Evolutionary conservation across 177 flowering plant genomes (phyloP), one percentile per base, ranked within the genome.

Genomic region (Tripterygium wilfordii): DNA sequence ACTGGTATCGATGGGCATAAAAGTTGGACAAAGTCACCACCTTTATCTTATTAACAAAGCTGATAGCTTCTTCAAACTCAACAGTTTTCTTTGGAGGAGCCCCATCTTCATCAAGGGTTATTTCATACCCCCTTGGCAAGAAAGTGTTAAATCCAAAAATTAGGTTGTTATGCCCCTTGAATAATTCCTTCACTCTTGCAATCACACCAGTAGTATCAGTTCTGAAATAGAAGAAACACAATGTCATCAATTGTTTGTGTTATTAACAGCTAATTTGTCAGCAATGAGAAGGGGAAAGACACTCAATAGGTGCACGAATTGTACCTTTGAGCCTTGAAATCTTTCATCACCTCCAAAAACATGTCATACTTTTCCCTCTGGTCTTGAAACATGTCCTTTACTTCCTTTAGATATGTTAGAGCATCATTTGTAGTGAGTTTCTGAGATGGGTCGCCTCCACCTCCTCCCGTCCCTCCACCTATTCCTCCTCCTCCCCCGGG

Each of bases 1-100:
- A 16, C 39, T 3, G 9, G 3, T n/a, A n/a, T 18, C n/a, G n/a
- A n/a, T n/a, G n/a, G n/a, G n/a, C n/a, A n/a, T n/a, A n/a, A n/a
- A n/a, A n/a, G 26, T n/a, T 3, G 32, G 10, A 9, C 29, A 14
- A 48, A 9, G 12, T 25, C 15, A 15, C 48, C 38, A 88, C 96
- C 96, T 85, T 88, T 61, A 88, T 88, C 63, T 88, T 88, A 77
- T 85, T 85, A 0, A 88, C 96, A 64, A 85, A 88, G 64, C 64
- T 85, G 45, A 88, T 85, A 21, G 96, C 96, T 62, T 88, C 91
- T 36, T 81, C 85, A 75, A 85, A 88, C 63, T 88, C 95, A 38
- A 88, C 96, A 0, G 81, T 80, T 54, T 75, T 85, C 69, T 85
- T 85, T 13, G 76, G 80, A 0, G 71, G 78, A 57, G 67, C 61